Evolutionary conservation across 306 rosid genomes (phyloP).

Genomic region (Vicia villosa): DNA sequence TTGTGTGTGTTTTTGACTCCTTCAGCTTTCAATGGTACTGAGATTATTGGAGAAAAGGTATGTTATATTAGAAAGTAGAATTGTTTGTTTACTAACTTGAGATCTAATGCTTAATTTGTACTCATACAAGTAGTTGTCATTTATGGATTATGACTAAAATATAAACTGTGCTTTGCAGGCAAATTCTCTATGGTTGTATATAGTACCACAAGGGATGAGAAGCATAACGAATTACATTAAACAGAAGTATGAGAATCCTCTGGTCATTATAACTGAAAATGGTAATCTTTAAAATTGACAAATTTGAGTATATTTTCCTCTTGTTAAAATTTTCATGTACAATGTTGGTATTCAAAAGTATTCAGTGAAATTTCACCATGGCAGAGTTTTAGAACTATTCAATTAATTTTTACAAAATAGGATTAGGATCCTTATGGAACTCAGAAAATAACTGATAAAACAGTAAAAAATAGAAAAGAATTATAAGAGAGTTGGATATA

Average conservation of each 20-base stretch:
- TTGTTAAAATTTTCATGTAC: neutral
- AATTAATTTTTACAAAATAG: neutral
- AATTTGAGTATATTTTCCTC: neutral
- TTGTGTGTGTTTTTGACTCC: neutral
- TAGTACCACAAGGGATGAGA: conserved; percentile 80
- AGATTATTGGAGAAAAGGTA: conserved; percentile 71
- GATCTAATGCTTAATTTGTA: neutral
- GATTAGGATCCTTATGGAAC: no score
- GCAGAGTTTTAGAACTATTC: neutral
- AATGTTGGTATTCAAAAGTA: neutral
- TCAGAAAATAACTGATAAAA: no score
- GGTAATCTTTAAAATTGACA: conserved; percentile 46
- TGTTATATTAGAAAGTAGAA: neutral
- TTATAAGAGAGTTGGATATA: no score
- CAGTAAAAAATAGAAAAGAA: no score
- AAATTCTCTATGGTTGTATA: conserved; percentile 77
- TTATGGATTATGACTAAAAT: neutral
- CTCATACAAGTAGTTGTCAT: neutral
- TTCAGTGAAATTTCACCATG: neutral
- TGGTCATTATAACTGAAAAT: conserved; percentile 72
- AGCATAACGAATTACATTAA: conserved; percentile 69
- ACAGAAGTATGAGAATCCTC: conserved; percentile 67
- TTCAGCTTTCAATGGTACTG: conserved; percentile 65
- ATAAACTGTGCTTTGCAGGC: conserved; percentile 54
- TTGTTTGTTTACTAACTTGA: neutral